Evolutionary conservation across 495 filamentous ascomycete species (phyloP), one percentile per base, ranked within the genome.

Genomic region (Tetracladium setigerum): DNA sequence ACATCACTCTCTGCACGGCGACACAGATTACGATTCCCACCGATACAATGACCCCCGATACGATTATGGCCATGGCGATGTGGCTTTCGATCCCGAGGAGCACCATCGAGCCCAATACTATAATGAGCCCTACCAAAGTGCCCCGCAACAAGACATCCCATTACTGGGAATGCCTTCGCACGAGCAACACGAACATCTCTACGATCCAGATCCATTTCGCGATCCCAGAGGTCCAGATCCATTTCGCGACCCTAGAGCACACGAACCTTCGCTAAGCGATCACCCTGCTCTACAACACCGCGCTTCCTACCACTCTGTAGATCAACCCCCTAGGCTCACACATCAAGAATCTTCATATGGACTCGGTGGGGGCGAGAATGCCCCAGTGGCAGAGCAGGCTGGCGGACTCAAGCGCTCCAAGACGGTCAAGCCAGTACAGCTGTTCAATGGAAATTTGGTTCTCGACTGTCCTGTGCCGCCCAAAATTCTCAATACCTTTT

Each of bases 381-480:
- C 77, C 70, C 39, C 74, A 77, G 13, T 27, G 3, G 22, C 22
- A 27, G 77, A 69, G 17, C 67, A 27, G 22, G 3, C 22, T 27
- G 22, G 22, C 7, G 22, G 45, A 14, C 80, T 95, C 56, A 79
- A 83, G 58, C 78, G 89, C 58, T 95, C 87, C 90, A 95, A 95
- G 69, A 95, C 89, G 9, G 88, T 95, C 17, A 97, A 95, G 63
- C 87, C 95, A 72, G 87, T 95, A 17, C 86, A 89, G 54, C 66
- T 96, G 30, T 95, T 91, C 73, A 83, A 89, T 52, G 90, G 90
- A 36, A 95, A 98, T 63, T 74, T 96, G 55, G 89, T 96, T 19
- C 78, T 96, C 2, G 92, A 98, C 65, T 98, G 92, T 60, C 92
- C 92, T 0, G 84, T 98, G 48, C 89, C 92, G 0, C 88, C 91